Base-by-base conservation (phyloP, 495 filamentous ascomycete genomes). In the Hypoxylon subgilvum region DNA sequence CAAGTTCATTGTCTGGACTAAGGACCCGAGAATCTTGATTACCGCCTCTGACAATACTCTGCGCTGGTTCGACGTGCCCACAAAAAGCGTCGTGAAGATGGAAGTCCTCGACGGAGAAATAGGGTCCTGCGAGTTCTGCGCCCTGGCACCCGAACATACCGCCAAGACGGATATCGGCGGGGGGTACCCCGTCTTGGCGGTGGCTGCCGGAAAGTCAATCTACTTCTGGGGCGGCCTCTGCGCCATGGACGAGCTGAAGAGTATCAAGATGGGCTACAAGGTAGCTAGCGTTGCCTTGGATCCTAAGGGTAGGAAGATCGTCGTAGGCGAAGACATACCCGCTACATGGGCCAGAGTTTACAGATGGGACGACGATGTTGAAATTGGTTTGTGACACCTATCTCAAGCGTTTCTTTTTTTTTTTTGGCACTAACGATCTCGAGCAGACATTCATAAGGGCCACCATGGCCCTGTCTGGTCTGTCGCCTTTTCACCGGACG, bases 381-480 rank as follows among this genome's bases (percentile, higher is more conserved):
- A 97, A 70, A 71, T 91, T 16, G 86, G 85, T 88, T 76, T 44
- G 84, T 74, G 14, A 13, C 6, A 19, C 17, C 0, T 18, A 19
- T 22, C n/a, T 44, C 22, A 18, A 28, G n/a, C n/a, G n/a, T n/a
- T n/a, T n/a, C n/a, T n/a, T 21, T 39, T 0, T 40, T 27, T 39
- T 5, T 1, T 19, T 14, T 1, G 2, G 8, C 32, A 8, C 38
- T 71, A 21, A 59, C 31, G 3, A 51, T 5, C 10, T 12, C 9
- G 16, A 19, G 23, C 68, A 69, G 92, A 98, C 64, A 86, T 94
- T 14, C 91, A 95, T 79, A 97, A 96, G 72, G 95, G 94, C 16
- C 95, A 97, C 68, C 94, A 98, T 69, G 94, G 95, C 9, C 92
- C 92, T 7, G 92, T 97, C 51, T 97, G 94, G 95, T 94, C 89